These are phyloP conservation scores for Penicillium sp. DNA, from an alignment of 2,329 filamentous ascomycete genomes.

Conservation along the genomic window DNA sequence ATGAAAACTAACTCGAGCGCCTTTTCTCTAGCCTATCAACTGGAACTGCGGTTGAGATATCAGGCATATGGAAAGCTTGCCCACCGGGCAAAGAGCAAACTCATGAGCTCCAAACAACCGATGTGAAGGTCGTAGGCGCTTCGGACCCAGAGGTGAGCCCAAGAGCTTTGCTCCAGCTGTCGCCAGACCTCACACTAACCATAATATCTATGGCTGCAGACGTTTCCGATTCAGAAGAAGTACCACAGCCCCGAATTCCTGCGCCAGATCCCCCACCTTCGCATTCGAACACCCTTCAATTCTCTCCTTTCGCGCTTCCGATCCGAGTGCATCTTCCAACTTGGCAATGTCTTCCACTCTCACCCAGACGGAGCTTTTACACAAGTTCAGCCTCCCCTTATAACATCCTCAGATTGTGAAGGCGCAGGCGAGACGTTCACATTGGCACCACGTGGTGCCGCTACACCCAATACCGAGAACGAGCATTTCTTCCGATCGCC, in stretches of 20 bases:
- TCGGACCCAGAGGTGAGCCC: slow-evolving; percentile 73
- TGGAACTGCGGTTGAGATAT: slow-evolving; percentile 74
- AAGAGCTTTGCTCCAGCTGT: background rate
- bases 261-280: slow-evolving; percentile 82
- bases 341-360: slow-evolving; percentile 71
- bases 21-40: slow-evolving; percentile 65
- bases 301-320: slow-evolving; percentile 76
- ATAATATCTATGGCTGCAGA: slow-evolving; percentile 50
- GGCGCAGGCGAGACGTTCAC: slow-evolving; percentile 92
- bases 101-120: slow-evolving; percentile 74
- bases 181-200: slow-evolving; percentile 8
- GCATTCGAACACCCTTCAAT: slow-evolving; percentile 76
- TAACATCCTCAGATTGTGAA: slow-evolving; percentile 96
- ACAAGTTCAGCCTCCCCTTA: slow-evolving; percentile 84
- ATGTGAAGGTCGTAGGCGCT: slow-evolving; percentile 68
- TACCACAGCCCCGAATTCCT: slow-evolving; percentile 88
- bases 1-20: slow-evolving; percentile 17
- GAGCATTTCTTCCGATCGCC: slow-evolving; percentile 73
- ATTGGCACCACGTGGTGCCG: slow-evolving; percentile 51
- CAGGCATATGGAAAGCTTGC: slow-evolving; percentile 72
- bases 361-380: slow-evolving; percentile 57
- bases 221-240: slow-evolving; percentile 93
- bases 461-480: slow-evolving; percentile 31
- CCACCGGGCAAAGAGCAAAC: slow-evolving; percentile 65
- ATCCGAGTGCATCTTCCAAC: slow-evolving; percentile 70